phyloP scores from a whole-genome alignment of 495 filamentous ascomycete species.

The Aspergillus cavernicola region DNA sequence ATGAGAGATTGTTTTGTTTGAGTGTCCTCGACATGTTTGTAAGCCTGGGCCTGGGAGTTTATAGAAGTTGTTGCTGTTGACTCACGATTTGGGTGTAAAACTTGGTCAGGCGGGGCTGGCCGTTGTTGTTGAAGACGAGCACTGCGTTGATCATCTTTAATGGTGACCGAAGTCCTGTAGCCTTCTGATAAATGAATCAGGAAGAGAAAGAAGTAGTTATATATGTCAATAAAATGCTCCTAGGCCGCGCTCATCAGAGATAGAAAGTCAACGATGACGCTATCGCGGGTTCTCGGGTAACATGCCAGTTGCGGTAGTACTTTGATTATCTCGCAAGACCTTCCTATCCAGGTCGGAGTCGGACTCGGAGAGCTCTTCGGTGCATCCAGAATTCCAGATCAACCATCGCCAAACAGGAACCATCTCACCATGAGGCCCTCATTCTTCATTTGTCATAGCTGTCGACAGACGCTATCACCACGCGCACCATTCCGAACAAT shows the following conservation, averaged over 20 bases:
- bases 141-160: conserved; percentile 93
- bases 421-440: conserved; percentile 6
- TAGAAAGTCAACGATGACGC: not conserved
- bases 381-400: conserved; percentile 1
- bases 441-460: not conserved
- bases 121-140: conserved; percentile 96
- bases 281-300: conserved; percentile 14
- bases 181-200: too few species aligned
- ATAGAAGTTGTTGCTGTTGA: conserved; percentile 5
- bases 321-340: conserved; percentile 11
- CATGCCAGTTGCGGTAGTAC: not conserved
- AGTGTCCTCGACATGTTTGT: conserved; percentile 63
- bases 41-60: not conserved
- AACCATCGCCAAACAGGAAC: not conserved
- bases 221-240: too few species aligned
- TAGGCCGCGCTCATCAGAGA: too few species aligned
- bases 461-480: not conserved
- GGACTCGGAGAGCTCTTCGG: conserved; percentile 7
- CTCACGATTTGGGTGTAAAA: conserved; percentile 97
- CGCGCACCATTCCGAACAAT: not conserved
- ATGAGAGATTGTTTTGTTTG: conserved; percentile 94
- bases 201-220: too few species aligned
- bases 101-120: conserved; percentile 92
- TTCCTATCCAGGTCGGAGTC: conserved; percentile 2
- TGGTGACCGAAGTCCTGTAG: too few species aligned